A percentile compares a stretch with the other conserved stretches of the same genome.
phyloP scores from a whole-genome alignment of 495 filamentous ascomycete genomes.

The Friedmanniomyces simplex region DNA sequence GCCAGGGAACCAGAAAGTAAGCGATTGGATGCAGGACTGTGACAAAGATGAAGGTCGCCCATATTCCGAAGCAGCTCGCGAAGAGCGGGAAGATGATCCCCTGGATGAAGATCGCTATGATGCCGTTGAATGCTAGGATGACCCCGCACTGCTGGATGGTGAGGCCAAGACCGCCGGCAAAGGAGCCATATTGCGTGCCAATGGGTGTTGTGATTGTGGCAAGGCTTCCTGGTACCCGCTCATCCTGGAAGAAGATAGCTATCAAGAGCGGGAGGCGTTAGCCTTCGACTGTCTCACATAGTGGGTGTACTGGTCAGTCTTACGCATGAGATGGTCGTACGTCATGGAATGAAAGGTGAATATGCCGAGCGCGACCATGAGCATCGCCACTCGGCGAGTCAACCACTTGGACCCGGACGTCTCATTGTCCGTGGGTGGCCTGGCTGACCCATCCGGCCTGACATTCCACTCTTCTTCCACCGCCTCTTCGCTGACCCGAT shows the following conservation, averaged over 20 bases:
- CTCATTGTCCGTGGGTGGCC: constrained; percentile 26
- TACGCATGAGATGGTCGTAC: constrained; percentile 64
- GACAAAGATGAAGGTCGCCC: constrained; percentile 59
- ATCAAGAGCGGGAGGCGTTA: too few relatives aligned
- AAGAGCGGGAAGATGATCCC: constrained; percentile 62
- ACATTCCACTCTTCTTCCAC: constrained; percentile 42
- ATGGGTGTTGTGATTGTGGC: constrained; percentile 16
- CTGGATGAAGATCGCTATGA: constrained; percentile 71
- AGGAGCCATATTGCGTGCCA: constrained; percentile 39
- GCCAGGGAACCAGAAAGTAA: constrained; percentile 64
- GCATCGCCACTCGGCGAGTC: constrained; percentile 54
- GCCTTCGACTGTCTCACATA: neutral
- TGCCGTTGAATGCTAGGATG: constrained; percentile 68
- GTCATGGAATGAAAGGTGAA: constrained; percentile 87
- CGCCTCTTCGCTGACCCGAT: constrained; percentile 37
- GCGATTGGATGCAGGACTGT: constrained; percentile 65
- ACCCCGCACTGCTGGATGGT: constrained; percentile 63
- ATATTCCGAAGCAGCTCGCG: constrained; percentile 62
- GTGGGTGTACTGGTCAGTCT: neutral
- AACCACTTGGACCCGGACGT: constrained; percentile 42
- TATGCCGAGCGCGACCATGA: constrained; percentile 63
- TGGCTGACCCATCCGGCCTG: constrained; percentile 36
- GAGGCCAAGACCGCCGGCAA: constrained; percentile 66
- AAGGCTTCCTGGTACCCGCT: constrained; percentile 26
- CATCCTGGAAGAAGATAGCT: constrained; percentile 71